Evolutionary conservation across 768 basidiomycete genomes (phyloP), one percentile per base, ranked within the genome.

Genomic region (Mycena polygramma): DNA sequence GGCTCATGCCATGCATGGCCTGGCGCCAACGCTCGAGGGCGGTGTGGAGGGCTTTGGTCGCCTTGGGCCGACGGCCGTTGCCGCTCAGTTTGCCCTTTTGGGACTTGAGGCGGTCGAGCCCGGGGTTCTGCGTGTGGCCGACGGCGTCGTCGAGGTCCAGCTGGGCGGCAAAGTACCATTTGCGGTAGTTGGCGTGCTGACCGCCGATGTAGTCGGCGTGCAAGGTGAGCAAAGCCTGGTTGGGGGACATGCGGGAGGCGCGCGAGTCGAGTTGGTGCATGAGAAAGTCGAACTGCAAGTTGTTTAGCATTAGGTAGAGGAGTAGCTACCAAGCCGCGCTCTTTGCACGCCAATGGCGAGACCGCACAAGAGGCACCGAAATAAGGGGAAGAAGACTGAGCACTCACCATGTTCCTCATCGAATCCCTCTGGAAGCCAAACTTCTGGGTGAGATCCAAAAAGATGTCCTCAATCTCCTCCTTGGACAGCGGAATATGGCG

Each of bases 111-210:
- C 95, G 92, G 58, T 88, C 89, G 11, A 98, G 85, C 68, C 97
- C 97, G 0, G 95, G 95, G 79, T 98, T 98, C 77, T 98, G 95
- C 8, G 89, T 88, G 63, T 94, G 90, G 45, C 97, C 98, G 66
- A 99, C 92, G 62, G 97, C 97, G 76, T 99, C 98, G 81, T 99
- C 98, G 52, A 99, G 92, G 81, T 99, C 97, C 70, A 99, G 92
- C 80, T 99, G 98, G 22, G 97, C 96, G 49, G 97, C 98, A 81
- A 99, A 99, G 83, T 99, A 99, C 98, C 98, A 99, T 83, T 98
- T 98, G 73, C 98, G 94, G 84, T 99, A 99, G 85, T 99, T 99
- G 65, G 98, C 95, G 77, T 98, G 92, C 80, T 97, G 94, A 5
- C 98, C 98, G 37, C 98, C 98, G 76, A 99, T 98, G 81, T 99